Evolutionary conservation across 2,329 filamentous ascomycete genomes (phyloP).

Genomic region (Uncinocarpus reesii): DNA sequence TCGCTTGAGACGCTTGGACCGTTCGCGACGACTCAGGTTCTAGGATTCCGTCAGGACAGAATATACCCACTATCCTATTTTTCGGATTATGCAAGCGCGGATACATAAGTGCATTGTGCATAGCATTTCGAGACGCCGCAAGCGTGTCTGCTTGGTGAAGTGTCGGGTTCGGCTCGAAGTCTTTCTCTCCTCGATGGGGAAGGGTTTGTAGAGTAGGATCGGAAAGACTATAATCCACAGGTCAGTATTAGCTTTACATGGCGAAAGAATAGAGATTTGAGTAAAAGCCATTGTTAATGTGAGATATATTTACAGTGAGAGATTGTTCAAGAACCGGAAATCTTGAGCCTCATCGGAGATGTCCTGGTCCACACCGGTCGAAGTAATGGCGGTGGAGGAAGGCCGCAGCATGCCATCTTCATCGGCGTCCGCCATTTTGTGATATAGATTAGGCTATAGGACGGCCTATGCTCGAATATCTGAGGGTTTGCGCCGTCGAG

Average conservation of each 20-base stretch:
- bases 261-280: not conserved
- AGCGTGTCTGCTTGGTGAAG: slow-evolving; percentile 67
- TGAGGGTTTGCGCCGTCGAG: not conserved
- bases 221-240: slow-evolving; percentile 24
- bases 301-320: slow-evolving; percentile 39
- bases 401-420: slow-evolving; percentile 32
- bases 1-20: slow-evolving; percentile 4
- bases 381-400: slow-evolving; percentile 20
- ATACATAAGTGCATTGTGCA: slow-evolving; percentile 76
- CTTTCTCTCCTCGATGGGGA: slow-evolving; percentile 88
- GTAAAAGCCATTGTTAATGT: not conserved
- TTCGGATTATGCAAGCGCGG: slow-evolving; percentile 63
- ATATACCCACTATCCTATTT: slow-evolving; percentile 59
- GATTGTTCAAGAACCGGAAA: slow-evolving; percentile 60
- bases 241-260: not conserved
- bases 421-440: slow-evolving; percentile 38
- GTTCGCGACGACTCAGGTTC: not conserved
- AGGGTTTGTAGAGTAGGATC: slow-evolving; percentile 40
- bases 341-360: slow-evolving; percentile 75
- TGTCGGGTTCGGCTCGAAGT: slow-evolving; percentile 90
- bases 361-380: slow-evolving; percentile 46
- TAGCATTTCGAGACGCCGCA: slow-evolving; percentile 69
- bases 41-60: slow-evolving; percentile 52
- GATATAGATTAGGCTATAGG: slow-evolving; percentile 22
- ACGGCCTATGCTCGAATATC: not conserved